Conservation (phyloP, 768 basidiomycete genomes). For the Cystoderma amianthinum region DNA sequence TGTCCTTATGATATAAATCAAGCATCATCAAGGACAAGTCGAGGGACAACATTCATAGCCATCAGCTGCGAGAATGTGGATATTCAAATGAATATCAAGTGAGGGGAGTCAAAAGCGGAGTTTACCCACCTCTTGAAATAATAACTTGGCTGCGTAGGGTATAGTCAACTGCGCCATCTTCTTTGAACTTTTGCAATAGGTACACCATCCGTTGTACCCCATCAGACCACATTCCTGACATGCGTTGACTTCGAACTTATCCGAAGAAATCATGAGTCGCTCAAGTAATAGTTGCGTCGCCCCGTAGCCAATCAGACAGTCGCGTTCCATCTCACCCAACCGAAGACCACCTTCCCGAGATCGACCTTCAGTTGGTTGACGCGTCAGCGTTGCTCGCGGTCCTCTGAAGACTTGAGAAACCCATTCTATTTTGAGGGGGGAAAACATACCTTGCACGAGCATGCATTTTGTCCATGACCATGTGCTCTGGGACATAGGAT, state of each 20-base stretch:
- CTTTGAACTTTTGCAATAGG: slow-evolving; percentile 97
- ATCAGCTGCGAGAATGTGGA: slow-evolving; percentile 51
- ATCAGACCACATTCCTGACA: slow-evolving; percentile 92
- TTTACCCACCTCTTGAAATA: slow-evolving; percentile 74
- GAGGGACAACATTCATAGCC: slow-evolving; percentile 96
- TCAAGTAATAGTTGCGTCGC: slow-evolving; percentile 95
- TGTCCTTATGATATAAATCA: no score
- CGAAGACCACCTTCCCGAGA: slow-evolving; percentile 96
- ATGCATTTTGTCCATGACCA: slow-evolving; percentile 99
- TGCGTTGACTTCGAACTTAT: slow-evolving; percentile 95
- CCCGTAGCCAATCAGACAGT: slow-evolving; percentile 98
- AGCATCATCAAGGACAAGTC: slow-evolving; percentile 81
- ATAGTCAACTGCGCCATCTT: slow-evolving; percentile 93
- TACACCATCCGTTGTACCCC: slow-evolving; percentile 94
- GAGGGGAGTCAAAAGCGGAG: slow-evolving; percentile 2
- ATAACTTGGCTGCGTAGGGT: slow-evolving; percentile 90
- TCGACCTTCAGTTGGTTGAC: slow-evolving; percentile 97
- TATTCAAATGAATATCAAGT: not conserved
- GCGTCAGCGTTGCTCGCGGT: slow-evolving; percentile 91
- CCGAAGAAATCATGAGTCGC: slow-evolving; percentile 97
- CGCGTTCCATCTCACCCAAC: slow-evolving; percentile 98
- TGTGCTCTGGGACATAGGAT: slow-evolving; percentile 63
- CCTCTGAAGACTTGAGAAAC: slow-evolving; percentile 50
- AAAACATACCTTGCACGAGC: slow-evolving; percentile 77
- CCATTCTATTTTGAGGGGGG: slow-evolving; percentile 8